phyloP scores from a whole-genome alignment of 768 basidiomycete genomes.

The Suillus ampliporus region DNA sequence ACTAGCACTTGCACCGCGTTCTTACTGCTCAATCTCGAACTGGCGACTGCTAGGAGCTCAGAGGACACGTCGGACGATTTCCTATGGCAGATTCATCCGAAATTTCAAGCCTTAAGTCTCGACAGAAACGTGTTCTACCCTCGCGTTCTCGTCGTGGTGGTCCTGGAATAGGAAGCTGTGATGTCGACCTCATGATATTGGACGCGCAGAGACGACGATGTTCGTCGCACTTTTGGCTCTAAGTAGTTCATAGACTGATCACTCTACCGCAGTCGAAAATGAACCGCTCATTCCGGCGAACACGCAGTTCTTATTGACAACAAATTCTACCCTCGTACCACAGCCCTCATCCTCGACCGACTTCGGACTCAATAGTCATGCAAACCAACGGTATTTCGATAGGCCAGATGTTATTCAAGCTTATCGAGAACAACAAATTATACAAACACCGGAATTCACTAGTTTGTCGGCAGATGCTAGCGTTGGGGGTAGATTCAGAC shows the following conservation, averaged over 20 bases:
- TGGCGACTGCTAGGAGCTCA: conserved; percentile 2
- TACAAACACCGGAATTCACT: conserved; percentile 79
- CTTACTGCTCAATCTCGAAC: not conserved
- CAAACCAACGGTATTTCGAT: conserved; percentile 78
- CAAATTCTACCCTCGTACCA: conserved; percentile 61
- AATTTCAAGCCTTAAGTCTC: conserved; percentile 43
- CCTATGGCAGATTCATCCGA: conserved; percentile 43
- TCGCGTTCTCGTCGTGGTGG: conserved; percentile 82
- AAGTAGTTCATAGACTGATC: conserved; percentile 24
- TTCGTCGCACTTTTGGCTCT: conserved; percentile 43
- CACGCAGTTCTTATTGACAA: conserved; percentile 75
- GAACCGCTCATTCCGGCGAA: conserved; percentile 71
- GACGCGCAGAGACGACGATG: conserved; percentile 81
- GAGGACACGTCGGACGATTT: not conserved
- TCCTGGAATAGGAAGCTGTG: conserved; percentile 78
- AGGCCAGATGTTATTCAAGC: conserved; percentile 76
- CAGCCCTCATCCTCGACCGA: conserved; percentile 43
- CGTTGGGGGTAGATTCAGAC: conserved; percentile 73
- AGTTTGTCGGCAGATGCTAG: conserved; percentile 52
- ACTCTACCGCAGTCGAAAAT: conserved; percentile 59
- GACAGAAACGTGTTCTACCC: conserved; percentile 81
- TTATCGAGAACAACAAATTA: conserved; percentile 69
- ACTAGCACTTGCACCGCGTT: not conserved
- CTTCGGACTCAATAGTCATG: conserved; percentile 57
- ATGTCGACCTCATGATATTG: conserved; percentile 82